Evolutionary conservation across 495 filamentous ascomycete genomes (phyloP).

Genomic region (Podospora bellae-mahoneyi): DNA sequence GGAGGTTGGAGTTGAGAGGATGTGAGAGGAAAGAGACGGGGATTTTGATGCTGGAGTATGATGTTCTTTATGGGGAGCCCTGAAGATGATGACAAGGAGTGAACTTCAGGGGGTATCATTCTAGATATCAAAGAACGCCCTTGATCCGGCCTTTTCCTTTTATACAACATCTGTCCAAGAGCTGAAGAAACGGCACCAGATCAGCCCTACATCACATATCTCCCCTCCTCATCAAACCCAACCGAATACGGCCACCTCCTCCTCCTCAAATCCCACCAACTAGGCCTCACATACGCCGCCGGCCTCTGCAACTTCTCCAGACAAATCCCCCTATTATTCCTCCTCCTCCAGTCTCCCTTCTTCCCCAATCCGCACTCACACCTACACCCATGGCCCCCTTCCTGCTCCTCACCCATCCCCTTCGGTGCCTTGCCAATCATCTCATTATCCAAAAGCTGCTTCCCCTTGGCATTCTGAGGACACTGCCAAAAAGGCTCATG

Average conservation of each 20-base stretch:
- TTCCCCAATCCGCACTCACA: slow-evolving; percentile 34
- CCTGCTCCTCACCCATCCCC: slow-evolving; percentile 23
- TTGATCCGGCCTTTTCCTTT: no score
- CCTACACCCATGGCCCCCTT: slow-evolving; percentile 42
- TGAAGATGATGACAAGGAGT: neutral
- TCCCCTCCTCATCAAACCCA: neutral
- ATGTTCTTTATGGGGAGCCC: neutral
- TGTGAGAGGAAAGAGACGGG: neutral
- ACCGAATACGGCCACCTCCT: slow-evolving; percentile 3
- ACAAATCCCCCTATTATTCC: slow-evolving; percentile 9
- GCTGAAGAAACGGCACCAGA: neutral
- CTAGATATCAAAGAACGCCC: no score
- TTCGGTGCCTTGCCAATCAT: slow-evolving; percentile 25
- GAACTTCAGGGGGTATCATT: neutral
- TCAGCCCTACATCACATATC: neutral
- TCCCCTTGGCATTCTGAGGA: slow-evolving; percentile 42
- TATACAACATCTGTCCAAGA: neutral
- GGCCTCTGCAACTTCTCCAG: slow-evolving; percentile 2
- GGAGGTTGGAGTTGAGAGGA: neutral
- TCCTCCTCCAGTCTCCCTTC: neutral
- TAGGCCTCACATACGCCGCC: neutral
- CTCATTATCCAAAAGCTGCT: slow-evolving; percentile 36
- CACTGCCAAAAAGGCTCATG: slow-evolving; percentile 50
- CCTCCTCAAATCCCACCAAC: slow-evolving; percentile 5
- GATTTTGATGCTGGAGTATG: neutral